phyloP scores from a whole-genome alignment of 305 asterid genomes.

The Salvia sclarea region DNA sequence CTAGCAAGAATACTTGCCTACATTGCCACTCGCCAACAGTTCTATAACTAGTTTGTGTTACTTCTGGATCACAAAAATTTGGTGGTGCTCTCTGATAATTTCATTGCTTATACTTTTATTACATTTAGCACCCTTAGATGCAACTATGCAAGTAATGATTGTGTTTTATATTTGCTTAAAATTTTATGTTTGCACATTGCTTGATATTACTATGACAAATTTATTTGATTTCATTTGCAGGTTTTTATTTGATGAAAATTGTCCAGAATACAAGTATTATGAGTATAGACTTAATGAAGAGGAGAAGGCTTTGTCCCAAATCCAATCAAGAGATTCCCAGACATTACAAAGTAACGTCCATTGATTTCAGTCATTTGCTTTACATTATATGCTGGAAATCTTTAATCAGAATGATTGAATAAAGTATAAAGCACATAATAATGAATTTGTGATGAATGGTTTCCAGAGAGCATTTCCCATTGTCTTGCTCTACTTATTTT shows the following conservation, averaged over 20 bases:
- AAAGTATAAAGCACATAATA: constrained; percentile 6
- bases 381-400: background rate
- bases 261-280: constrained; percentile 88
- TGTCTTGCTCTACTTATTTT: background rate
- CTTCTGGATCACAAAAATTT: constrained; percentile 11
- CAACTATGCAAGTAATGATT: background rate
- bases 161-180: constrained; percentile 8
- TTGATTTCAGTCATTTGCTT: constrained; percentile 7
- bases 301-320: constrained; percentile 70
- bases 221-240: constrained; percentile 46
- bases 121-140: background rate
- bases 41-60: constrained; percentile 3
- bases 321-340: constrained; percentile 54
- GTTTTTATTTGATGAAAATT: constrained; percentile 83
- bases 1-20: background rate
- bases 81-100: background rate
- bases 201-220: constrained; percentile 4
- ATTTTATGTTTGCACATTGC: background rate
- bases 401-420: constrained; percentile 5
- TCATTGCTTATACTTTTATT: constrained; percentile 1
- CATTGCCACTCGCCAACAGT: background rate
- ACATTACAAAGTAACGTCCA: constrained; percentile 59
- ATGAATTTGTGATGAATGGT: constrained; percentile 3
- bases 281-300: constrained; percentile 77
- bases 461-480: constrained; percentile 5